Evolutionary conservation across 148 eudicot species (phyloP).

Genomic region (Chenopodium berlandieri): DNA sequence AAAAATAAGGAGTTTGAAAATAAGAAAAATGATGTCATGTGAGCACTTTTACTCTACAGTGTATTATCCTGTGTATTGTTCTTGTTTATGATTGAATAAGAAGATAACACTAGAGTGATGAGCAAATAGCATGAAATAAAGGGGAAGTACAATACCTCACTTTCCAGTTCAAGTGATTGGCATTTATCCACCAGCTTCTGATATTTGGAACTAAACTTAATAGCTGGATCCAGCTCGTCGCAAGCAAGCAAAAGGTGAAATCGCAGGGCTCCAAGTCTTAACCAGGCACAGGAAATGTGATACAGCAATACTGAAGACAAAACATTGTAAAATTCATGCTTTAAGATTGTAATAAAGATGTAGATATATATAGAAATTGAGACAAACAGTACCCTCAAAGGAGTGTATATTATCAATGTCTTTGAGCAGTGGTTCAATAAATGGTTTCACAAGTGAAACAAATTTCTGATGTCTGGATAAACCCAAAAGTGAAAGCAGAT

Average conservation of each 20-base stretch:
- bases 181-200: constrained; percentile 57
- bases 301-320: constrained; percentile 29
- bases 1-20: too few species aligned
- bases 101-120: too few species aligned
- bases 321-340: background rate
- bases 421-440: constrained; percentile 62
- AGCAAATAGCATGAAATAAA: background rate
- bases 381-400: constrained; percentile 37
- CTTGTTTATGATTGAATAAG: too few species aligned
- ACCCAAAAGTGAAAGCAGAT: constrained; percentile 52
- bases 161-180: constrained; percentile 71
- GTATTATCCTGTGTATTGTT: too few species aligned
- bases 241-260: constrained; percentile 70
- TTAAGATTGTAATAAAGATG: background rate
- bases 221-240: constrained; percentile 83
- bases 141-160: constrained; percentile 47
- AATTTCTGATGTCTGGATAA: constrained; percentile 64
- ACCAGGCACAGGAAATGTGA: constrained; percentile 58
- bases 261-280: constrained; percentile 72
- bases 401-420: constrained; percentile 43
- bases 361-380: background rate
- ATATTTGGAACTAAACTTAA: constrained; percentile 65
- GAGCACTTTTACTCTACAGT: too few species aligned
- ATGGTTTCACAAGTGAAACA: constrained; percentile 41
- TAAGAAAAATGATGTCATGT: too few species aligned